Evolutionary conservation across 1,139 yeast genomes (phyloP).

Genomic region (Entelexis sorbosivorans): DNA sequence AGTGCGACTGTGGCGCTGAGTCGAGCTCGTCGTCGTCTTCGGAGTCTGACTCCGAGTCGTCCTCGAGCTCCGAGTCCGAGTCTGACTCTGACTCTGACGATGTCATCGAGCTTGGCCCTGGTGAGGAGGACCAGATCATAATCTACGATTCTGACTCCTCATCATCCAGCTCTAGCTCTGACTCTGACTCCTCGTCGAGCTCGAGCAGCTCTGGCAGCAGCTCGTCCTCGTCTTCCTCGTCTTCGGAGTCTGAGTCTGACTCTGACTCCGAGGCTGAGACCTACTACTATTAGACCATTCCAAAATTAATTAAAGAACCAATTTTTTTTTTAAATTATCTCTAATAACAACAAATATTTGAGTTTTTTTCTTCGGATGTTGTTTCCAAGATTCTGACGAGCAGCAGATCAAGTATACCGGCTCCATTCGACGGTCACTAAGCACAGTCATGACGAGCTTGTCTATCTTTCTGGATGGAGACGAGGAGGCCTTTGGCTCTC

Average conservation of each 20-base stretch:
- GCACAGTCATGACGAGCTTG: too few species aligned
- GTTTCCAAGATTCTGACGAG: too few species aligned
- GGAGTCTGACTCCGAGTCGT: constrained; percentile 6
- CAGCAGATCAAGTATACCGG: too few species aligned
- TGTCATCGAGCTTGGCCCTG: constrained; percentile 21
- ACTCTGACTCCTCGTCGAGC: constrained; percentile 7
- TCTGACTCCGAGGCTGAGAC: neutral
- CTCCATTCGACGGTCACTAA: too few species aligned
- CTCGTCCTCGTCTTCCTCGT: neutral
- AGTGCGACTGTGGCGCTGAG: constrained; percentile 1
- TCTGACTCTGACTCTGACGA: constrained; percentile 20
- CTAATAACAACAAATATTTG: neutral
- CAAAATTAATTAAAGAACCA: neutral
- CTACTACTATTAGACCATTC: neutral
- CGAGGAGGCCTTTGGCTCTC: too few species aligned
- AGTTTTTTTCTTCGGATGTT: neutral
- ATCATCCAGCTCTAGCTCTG: neutral
- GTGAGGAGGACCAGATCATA: constrained; percentile 22
- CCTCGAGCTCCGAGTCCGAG: neutral
- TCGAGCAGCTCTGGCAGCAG: constrained; percentile 9
- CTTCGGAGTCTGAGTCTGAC: constrained; percentile 8
- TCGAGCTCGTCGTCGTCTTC: constrained; percentile 2
- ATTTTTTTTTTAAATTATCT: neutral
- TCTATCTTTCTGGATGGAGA: too few species aligned
- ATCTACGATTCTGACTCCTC: constrained; percentile 9